These are phyloP conservation scores for Hymenoscyphus salicellus DNA, from an alignment of 2,329 filamentous ascomycete genomes.

Conservation along the genomic window DNA sequence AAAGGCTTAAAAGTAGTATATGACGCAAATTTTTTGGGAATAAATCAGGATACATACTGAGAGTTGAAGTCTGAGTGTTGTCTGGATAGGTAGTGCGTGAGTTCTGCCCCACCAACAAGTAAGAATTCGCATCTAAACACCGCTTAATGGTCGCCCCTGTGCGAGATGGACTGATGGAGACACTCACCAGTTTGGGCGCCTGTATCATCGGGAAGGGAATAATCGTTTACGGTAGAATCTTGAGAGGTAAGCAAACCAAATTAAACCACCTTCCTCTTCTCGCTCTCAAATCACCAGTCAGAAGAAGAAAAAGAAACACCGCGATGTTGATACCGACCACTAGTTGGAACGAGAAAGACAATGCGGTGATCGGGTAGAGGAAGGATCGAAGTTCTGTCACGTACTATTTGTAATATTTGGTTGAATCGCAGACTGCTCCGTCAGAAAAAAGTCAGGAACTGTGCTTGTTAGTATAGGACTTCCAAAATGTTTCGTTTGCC, in stretches of 20 bases:
- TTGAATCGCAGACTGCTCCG: neutral
- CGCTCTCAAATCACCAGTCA: too few species aligned
- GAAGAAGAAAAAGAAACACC: too few species aligned
- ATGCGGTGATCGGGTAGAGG: neutral
- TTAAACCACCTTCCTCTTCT: neutral
- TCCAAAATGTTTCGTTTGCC: neutral
- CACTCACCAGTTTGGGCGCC: neutral
- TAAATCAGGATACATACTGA: neutral
- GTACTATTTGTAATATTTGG: neutral
- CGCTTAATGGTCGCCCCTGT: neutral
- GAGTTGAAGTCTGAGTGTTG: neutral
- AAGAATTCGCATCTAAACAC: neutral
- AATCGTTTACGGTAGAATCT: neutral
- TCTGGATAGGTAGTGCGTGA: too few species aligned
- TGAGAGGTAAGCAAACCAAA: neutral
- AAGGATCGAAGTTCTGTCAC: too few species aligned
- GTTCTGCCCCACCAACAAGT: neutral
- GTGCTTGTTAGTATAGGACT: neutral
- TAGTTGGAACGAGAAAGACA: too few species aligned
- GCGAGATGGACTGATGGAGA: too few species aligned
- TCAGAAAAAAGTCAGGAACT: neutral
- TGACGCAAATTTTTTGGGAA: too few species aligned
- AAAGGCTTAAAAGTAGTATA: neutral
- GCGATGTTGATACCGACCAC: too few species aligned
- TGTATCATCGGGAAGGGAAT: neutral